Conservation (phyloP, 345 rosid species). For the Anastatica hierochuntica region DNA sequence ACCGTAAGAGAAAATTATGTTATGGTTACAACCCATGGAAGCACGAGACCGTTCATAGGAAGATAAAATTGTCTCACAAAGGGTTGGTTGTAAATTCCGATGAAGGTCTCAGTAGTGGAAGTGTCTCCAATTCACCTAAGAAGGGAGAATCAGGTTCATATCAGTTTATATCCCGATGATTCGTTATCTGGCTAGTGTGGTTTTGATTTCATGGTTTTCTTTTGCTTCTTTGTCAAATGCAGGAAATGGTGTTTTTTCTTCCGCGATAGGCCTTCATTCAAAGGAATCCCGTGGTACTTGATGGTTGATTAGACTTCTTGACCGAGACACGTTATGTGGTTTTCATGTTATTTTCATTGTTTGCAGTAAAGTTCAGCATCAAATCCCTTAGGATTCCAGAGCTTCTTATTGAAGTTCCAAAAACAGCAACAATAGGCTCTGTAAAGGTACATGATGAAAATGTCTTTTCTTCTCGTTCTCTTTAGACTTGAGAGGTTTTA, state of each 20-base stretch:
- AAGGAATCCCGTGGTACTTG: constrained; percentile 66
- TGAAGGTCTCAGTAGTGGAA: constrained; percentile 73
- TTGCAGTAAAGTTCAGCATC: constrained; percentile 84
- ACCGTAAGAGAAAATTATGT: constrained; percentile 48
- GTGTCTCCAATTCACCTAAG: constrained; percentile 63
- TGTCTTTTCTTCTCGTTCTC: not conserved
- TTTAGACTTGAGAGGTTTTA: too few species aligned
- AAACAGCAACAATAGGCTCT: constrained; percentile 72
- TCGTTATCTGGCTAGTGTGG: not conserved
- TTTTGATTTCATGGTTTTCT: constrained; percentile 18
- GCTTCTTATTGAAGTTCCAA: constrained; percentile 77
- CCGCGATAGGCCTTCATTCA: constrained; percentile 34
- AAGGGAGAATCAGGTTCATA: constrained; percentile 42
- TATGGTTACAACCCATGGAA: constrained; percentile 37
- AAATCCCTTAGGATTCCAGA: constrained; percentile 87
- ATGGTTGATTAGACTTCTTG: constrained; percentile 13
- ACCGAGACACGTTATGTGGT: not conserved
- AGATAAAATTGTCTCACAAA: constrained; percentile 48
- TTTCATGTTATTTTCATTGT: constrained; percentile 17
- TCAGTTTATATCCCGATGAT: not conserved
- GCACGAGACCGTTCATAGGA: constrained; percentile 40
- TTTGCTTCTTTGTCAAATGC: constrained; percentile 12
- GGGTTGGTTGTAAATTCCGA: constrained; percentile 51
- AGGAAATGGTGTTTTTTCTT: constrained; percentile 39
- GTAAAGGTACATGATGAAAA: constrained; percentile 54